Evolutionary conservation across 345 rosid genomes (phyloP), one percentile per base, ranked within the genome.

Genomic region (Gossypium herbaceum): DNA sequence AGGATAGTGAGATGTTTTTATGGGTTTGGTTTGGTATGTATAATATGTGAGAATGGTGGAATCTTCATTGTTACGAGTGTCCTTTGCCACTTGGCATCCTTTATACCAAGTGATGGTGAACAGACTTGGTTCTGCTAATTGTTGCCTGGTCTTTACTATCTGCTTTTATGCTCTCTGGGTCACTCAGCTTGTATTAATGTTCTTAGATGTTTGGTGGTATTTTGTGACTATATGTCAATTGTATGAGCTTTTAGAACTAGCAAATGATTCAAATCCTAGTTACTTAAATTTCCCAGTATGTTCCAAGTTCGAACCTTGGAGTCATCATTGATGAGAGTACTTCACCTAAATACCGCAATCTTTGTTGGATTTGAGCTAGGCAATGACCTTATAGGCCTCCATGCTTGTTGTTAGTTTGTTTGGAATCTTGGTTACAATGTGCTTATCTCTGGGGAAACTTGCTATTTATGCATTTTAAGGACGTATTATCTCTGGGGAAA

Each of bases 21-120:
- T 67, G 78, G 78, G 79, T 34, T 34, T 34, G 41, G 41, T 34
- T 78, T 50, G 83, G 51, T 2, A 47, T 12, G 82, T 12, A 82
- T 83, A 64, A 61, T 61, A 54, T 34, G 41, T 47, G 58, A 64
- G 71, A 79, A 81, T 56, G 68, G 72, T 79, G 78, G 91, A 84
- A 85, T 85, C 87, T 85, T 81, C 77, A 34, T 74, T 66, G 76
- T 75, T 70, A 60, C 59, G 73, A 74, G 61, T 73, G 77, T 79
- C 78, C 50, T 81, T 80, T 75, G 85, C 80, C 72, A 78, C 76
- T 79, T 83, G 75, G 47, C 74, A 22, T 54, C 74, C 56, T 68
- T 76, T 75, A 34, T 81, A 86, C 79, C 68, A 8, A 75, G 41
- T 77, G 47, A 48, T 75, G 70, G 60, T 56, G 45, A 66, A 16